Conservation (phyloP, 805 yeast species). For the Barnettozyma populi region DNA sequence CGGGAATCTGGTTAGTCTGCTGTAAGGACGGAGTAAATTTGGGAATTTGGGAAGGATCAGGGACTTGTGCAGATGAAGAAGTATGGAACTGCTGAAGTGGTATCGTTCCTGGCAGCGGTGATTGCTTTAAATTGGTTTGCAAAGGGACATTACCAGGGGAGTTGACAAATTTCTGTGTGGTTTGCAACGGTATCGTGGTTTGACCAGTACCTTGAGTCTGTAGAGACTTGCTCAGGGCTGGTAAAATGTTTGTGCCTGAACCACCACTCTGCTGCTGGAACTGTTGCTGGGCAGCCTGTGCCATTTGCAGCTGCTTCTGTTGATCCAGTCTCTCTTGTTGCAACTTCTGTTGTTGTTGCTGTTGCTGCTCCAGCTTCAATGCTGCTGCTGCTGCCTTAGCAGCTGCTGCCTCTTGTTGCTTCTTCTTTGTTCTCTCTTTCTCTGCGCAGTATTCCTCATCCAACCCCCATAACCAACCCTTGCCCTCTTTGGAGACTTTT, state of each 20-base stretch:
- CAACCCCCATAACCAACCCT: conserved; percentile 92
- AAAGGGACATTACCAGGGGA: not conserved
- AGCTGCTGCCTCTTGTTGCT: conserved; percentile 59
- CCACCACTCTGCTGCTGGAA: conserved; percentile 8
- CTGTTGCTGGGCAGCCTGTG: conserved; percentile 18
- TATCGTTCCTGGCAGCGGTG: not conserved
- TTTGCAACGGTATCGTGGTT: conserved; percentile 1
- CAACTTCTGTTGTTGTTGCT: conserved; percentile 30
- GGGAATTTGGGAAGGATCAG: conserved; percentile 9
- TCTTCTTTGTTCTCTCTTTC: conserved; percentile 67
- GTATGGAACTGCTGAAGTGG: conserved; percentile 3
- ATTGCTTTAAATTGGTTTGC: conserved; percentile 1
- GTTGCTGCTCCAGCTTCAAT: conserved; percentile 45
- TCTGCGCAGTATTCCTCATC: conserved; percentile 83
- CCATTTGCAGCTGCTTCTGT: conserved; percentile 23
- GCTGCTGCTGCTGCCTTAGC: conserved; percentile 55
- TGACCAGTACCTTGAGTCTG: conserved; percentile 1
- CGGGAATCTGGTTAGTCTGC: conserved; percentile 8
- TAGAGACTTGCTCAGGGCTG: conserved; percentile 2
- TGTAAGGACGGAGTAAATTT: conserved; percentile 4
- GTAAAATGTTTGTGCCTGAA: not conserved
- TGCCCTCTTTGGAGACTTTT: conserved; percentile 79
- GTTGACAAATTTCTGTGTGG: not conserved
- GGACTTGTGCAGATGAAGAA: not conserved
- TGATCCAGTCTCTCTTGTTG: conserved; percentile 24